phyloP scores from a whole-genome alignment of 139 green algal genomes.

The Gonium pectorale region DNA sequence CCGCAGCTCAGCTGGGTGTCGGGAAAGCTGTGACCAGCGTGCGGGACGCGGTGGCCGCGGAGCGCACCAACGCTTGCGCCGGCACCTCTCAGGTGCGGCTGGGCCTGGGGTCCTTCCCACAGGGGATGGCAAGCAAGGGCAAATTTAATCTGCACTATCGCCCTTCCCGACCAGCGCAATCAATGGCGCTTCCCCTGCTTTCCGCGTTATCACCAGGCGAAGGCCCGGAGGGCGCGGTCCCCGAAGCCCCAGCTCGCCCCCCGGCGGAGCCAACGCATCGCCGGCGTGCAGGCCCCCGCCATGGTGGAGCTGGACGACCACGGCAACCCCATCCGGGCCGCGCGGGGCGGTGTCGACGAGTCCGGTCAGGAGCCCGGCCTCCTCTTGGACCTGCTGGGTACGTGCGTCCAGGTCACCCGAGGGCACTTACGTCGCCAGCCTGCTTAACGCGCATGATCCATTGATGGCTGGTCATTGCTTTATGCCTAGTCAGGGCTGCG shows the following conservation, averaged over 20 bases:
- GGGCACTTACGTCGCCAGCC: too few relatives aligned
- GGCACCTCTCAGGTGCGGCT: too few relatives aligned
- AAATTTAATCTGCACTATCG: neutral
- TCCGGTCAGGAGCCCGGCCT: neutral
- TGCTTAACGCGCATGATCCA: too few relatives aligned
- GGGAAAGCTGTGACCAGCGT: neutral
- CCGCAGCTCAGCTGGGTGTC: neutral
- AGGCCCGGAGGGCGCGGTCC: neutral
- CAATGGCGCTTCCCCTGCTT: neutral
- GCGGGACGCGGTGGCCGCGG: neutral
- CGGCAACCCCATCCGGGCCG: neutral
- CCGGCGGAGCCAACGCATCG: neutral
- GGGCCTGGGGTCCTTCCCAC: too few relatives aligned
- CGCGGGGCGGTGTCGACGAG: neutral
- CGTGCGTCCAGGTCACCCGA: too few relatives aligned
- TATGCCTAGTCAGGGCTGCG: too few relatives aligned
- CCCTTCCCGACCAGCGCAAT: too few relatives aligned
- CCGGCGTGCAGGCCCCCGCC: neutral
- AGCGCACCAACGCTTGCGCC: neutral
- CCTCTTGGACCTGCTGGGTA: conserved; percentile 12
- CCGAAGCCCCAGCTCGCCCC: neutral
- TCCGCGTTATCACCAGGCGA: neutral
- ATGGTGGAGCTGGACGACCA: conserved; percentile 14
- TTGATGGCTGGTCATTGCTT: too few relatives aligned
- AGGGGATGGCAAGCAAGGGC: too few relatives aligned